Percentiles rank a stretch among this genome's conserved stretches.
Evolutionary conservation across 1,284 basidiomycete genomes (phyloP).

Genomic region (Inonotus obliquus): DNA sequence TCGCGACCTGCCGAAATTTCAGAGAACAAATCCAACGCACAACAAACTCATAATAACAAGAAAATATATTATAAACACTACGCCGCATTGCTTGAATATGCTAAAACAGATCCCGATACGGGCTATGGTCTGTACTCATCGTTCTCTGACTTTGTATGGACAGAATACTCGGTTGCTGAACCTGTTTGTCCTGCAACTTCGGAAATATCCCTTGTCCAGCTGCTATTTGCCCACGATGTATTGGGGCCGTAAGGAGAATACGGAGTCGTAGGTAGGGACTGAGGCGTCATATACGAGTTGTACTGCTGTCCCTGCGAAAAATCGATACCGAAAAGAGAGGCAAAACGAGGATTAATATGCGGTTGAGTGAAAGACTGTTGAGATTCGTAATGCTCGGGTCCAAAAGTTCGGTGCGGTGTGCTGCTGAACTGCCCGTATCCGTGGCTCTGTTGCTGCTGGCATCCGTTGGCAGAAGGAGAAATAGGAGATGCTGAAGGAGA

Average conservation of each 20-base stretch:
- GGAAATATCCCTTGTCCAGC: constrained; percentile 1
- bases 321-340: constrained; percentile 22
- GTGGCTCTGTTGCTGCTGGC: constrained; percentile 11
- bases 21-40: neutral
- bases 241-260: neutral
- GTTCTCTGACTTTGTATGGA: neutral
- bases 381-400: constrained; percentile 26
- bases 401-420: constrained; percentile 12
- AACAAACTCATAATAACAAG: neutral
- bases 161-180: neutral
- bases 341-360: constrained; percentile 78
- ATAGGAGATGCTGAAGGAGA: constrained; percentile 11
- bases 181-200: neutral
- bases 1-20: neutral
- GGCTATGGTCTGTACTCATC: constrained; percentile 3
- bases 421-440: constrained; percentile 19
- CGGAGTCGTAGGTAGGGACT: neutral
- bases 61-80: neutral
- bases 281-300: neutral
- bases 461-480: constrained; percentile 13
- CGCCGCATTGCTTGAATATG: neutral
- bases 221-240: neutral
- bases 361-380: constrained; percentile 56
- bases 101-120: too few relatives aligned
- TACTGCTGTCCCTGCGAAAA: constrained; percentile 12